Base-by-base conservation (phyloP, 2,329 filamentous ascomycete species). In the Clarireedia hainanense region DNA sequence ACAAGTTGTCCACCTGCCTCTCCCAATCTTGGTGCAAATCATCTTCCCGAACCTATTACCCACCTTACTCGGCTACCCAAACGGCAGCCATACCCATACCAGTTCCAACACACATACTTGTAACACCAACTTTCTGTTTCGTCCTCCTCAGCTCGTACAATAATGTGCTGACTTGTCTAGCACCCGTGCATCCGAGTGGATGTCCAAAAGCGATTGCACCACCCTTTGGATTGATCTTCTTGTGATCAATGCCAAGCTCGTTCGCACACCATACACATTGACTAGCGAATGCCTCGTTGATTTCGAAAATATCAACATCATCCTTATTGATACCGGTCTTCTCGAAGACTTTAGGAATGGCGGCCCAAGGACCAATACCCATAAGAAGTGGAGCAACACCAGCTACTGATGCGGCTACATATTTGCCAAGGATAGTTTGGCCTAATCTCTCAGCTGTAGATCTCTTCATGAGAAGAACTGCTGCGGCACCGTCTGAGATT, bases 61-160 rank as follows among this genome's bases (percentile, higher is more conserved):
- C 20, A 26, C 42, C 30, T 55, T 89, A 95, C 78, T 96, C 91
- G 3, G 90, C 89, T 63, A 96, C 91, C 91, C 91, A 96, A 58
- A 96, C 86, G 58, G 91, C 90, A 56, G 91, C 91, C 90, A 96
- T 95, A 52, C 92, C 92, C 94, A 97, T 97, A 52, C 91, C 92
- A 2, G 92, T 97, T 51, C 92, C 94, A 50, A 97, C 76, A 71
- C 94, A 99, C 94, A 97, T 97, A 72, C 87, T 92, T 30, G 90
- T 96, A 43, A 96, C 84, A 51, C 94, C 94, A 59, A 97, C 76
- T 80, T 88, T 88, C 79, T 94, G 80, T 57, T 85, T 84, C 53
- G 83, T 94, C 70, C 92, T 79, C 79, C 83, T 87, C 65, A 97
- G 75, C 80, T 97, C 92, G 64, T 91, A 95, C 61, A 97, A 76